Evolutionary conservation across 1,139 yeast genomes (phyloP).

Genomic region (Sugiyamaella novakii): DNA sequence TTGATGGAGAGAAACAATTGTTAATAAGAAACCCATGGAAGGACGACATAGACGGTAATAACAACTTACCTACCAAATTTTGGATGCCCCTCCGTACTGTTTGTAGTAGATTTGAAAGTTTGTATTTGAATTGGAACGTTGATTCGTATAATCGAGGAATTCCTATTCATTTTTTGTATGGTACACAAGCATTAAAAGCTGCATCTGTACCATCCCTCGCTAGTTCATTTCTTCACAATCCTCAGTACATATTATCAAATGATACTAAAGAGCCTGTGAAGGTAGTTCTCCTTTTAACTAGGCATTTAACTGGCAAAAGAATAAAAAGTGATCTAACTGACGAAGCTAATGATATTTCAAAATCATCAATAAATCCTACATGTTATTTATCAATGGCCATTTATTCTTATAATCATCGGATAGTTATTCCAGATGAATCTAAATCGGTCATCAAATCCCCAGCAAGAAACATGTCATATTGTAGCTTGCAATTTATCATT

Average conservation of each 20-base stretch:
- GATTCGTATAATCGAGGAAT: constrained; percentile 40
- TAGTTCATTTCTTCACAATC: constrained; percentile 43
- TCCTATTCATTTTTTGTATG: constrained; percentile 44
- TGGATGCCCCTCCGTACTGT: constrained; percentile 44
- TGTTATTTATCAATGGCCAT: constrained; percentile 32
- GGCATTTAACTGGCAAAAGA: constrained; percentile 30
- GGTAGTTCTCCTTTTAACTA: constrained; percentile 55
- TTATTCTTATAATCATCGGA: constrained; percentile 28
- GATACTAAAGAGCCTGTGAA: constrained; percentile 38
- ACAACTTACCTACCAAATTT: background rate
- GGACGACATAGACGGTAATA: constrained; percentile 15
- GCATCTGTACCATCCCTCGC: background rate
- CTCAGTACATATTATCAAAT: constrained; percentile 55
- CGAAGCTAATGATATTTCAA: background rate
- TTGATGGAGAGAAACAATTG: constrained; percentile 33
- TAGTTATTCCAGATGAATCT: constrained; percentile 28
- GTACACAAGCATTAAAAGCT: constrained; percentile 22
- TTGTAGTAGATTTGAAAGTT: constrained; percentile 53
- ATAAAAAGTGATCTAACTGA: background rate
- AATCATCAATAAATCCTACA: constrained; percentile 9
- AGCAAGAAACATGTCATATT: constrained; percentile 36
- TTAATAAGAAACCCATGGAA: constrained; percentile 61
- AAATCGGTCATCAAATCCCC: constrained; percentile 31
- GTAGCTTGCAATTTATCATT: constrained; percentile 32
- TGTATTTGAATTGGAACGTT: constrained; percentile 73